Base-by-base conservation (phyloP, 2,329 filamentous ascomycete genomes). In the Cordyceps farinosa region DNA sequence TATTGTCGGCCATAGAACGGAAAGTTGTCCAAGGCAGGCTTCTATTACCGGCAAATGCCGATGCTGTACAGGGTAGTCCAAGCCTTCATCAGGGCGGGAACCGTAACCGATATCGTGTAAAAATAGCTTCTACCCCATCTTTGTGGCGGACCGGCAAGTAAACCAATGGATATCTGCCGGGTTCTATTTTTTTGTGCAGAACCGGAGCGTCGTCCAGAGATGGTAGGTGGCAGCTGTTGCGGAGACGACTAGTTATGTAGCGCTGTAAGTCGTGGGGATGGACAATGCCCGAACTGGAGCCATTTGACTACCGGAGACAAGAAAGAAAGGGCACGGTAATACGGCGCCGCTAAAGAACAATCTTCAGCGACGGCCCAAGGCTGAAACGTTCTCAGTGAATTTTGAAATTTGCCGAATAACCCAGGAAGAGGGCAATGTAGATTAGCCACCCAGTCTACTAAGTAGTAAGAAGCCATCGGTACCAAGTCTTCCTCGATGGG, bases 221-320 rank as follows among this genome's bases (percentile, higher is more conserved):
- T 29, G 57, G 48, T 61, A 61, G 57, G 57, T 61, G 48, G 47
- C 45, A 61, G 47, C 55, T 38, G 55, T 4, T 47, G 55, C 55
- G 42, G 54, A n/a, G 54, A 48, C 22, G 55, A 57, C 42, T 48
- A 17, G 42, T 27, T 17, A 44, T 38, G 42, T 57, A 36, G 55
- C 34, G 55, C 29, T n/a, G 29, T 32, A n/a, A 38, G n/a, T 36
- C 42, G 29, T 22, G 22, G 42, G 34, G 38, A 44, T 32, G 3
- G 53, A 45, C 38, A 47, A 34, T 47, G 29, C 11, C 30, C 30
- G 11, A 45, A 32, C 10, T 17, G 3, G 27, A 15, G 36, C 13
- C 11, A 6, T 42, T 30, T 54, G 5, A 29, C 2, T 56, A 27
- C 38, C 40, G 38, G n/a, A n/a, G 29, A 56, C 1, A 27, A 22